These are phyloP conservation scores for Dictyostelium intermedium DNA, from an alignment of 78 protist species.

Conservation along the genomic window DNA sequence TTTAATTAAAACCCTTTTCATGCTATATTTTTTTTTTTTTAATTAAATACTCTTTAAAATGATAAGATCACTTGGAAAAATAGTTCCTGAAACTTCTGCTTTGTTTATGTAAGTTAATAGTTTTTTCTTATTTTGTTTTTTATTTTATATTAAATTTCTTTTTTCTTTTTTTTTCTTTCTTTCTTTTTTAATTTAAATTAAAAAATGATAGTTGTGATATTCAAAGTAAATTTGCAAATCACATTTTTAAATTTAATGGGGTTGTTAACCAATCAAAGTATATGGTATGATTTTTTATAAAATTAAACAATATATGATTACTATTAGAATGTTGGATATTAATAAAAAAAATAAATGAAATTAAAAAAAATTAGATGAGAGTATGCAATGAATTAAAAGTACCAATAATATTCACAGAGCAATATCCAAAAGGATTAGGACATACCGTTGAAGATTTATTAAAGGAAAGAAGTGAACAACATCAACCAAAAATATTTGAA, in stretches of 20 bases:
- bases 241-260: slow-evolving; percentile 8
- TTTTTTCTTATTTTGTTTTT: neutral
- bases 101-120: neutral
- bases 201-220: slow-evolving; percentile 20
- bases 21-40: too few relatives aligned
- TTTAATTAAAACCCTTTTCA: neutral
- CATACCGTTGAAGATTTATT: slow-evolving; percentile 40
- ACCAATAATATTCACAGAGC: slow-evolving; percentile 78
- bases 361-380: slow-evolving; percentile 34
- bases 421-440: slow-evolving; percentile 80
- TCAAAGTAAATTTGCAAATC: slow-evolving; percentile 57
- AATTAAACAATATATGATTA: too few relatives aligned
- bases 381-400: slow-evolving; percentile 51
- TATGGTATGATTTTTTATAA: slow-evolving; percentile 7
- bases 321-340: too few relatives aligned
- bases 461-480: neutral
- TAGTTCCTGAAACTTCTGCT: neutral
- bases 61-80: neutral
- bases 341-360: too few relatives aligned
- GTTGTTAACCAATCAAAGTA: slow-evolving; percentile 2
- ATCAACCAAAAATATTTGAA: neutral
- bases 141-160: neutral
- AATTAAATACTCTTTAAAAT: too few relatives aligned
- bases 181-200: neutral
- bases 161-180: neutral